A percentile compares a stretch with the other conserved stretches of the same genome.
Conservation (phyloP, 2,329 filamentous ascomycete genomes). For the Phyllosticta citribraziliensis region DNA sequence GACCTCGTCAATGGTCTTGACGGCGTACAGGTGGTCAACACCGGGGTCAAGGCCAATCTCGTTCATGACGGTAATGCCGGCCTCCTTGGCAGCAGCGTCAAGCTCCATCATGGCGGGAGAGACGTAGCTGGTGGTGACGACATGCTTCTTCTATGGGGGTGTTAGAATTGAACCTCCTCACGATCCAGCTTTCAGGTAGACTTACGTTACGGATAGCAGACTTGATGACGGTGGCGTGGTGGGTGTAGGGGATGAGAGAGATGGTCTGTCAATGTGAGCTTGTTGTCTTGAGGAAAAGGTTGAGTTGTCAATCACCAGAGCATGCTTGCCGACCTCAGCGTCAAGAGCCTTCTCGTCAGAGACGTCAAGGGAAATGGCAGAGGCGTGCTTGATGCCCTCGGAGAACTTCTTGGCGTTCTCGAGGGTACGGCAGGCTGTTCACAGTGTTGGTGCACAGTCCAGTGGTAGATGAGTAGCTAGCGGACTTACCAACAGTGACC, state of each 20-base stretch:
- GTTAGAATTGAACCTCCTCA: neutral
- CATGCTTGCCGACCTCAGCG: conserved; percentile 66
- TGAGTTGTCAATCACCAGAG: conserved; percentile 45
- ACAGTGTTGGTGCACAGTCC: neutral
- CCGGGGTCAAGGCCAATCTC: conserved; percentile 75
- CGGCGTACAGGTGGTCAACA: conserved; percentile 68
- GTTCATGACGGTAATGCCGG: conserved; percentile 95
- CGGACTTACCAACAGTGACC: conserved; percentile 40
- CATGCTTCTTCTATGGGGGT: conserved; percentile 65
- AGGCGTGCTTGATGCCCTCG: conserved; percentile 58
- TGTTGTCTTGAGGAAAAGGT: conserved; percentile 16
- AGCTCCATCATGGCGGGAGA: conserved; percentile 88
- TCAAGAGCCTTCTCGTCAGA: conserved; percentile 67
- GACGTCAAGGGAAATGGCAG: conserved; percentile 76
- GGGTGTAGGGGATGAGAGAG: conserved; percentile 79
- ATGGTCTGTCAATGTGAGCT: conserved; percentile 30
- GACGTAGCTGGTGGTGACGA: conserved; percentile 91
- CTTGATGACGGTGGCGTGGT: conserved; percentile 84
- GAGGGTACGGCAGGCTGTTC: conserved; percentile 68
- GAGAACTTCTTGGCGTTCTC: conserved; percentile 66
- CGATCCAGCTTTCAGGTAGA: neutral
- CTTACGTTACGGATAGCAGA: conserved; percentile 63
- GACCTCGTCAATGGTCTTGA: conserved; percentile 83
- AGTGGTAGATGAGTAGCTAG: neutral
- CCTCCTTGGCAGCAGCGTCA: conserved; percentile 71